These are phyloP conservation scores for Neurospora pannonica DNA, from an alignment of 495 filamentous ascomycete species.

Conservation along the genomic window DNA sequence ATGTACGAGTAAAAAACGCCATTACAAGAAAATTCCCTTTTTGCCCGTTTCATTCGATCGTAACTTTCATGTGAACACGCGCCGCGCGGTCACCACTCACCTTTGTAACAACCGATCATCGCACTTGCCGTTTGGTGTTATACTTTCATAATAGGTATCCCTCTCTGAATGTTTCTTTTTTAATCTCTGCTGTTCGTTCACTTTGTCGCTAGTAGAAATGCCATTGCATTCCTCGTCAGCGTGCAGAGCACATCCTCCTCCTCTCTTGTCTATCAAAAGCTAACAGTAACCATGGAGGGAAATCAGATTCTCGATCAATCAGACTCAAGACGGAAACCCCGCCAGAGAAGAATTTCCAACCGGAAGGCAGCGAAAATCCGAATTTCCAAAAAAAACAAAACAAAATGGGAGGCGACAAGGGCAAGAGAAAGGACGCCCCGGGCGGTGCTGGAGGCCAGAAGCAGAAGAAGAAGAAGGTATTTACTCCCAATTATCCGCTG, in stretches of 20 bases:
- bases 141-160: not conserved
- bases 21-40: not conserved
- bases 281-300: not conserved
- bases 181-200: not conserved
- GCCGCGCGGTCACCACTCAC: not conserved
- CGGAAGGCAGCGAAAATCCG: not conserved
- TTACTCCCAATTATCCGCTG: not conserved
- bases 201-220: not conserved
- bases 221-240: not conserved
- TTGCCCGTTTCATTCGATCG: not conserved
- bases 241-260: not conserved
- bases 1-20: not conserved
- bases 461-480: conserved; percentile 27
- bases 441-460: conserved; percentile 4
- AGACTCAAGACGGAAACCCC: not conserved
- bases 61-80: not conserved
- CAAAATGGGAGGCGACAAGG: conserved; percentile 10
- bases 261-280: not conserved
- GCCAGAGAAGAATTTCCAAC: not conserved
- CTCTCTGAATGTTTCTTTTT: not conserved
- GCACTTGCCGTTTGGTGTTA: not conserved
- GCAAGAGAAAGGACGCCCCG: conserved; percentile 22
- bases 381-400: not conserved
- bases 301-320: not conserved
- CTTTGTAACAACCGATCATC: not conserved